Evolutionary conservation across 1,284 basidiomycete species (phyloP).

Genomic region (Leccinum huronense): DNA sequence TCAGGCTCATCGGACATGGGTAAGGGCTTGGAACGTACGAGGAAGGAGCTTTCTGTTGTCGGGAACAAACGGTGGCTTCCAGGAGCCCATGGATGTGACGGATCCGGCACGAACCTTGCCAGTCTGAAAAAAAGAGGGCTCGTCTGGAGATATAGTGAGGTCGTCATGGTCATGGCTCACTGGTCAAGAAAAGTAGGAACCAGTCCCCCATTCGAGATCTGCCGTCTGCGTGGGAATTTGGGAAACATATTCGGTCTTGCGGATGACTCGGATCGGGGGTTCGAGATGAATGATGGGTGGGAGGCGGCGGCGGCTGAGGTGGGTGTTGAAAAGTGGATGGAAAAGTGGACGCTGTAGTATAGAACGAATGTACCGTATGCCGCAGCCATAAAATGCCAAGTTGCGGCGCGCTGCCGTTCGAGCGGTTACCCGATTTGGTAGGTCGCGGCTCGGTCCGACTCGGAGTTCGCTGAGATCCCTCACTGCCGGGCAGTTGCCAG

Average conservation of each 20-base stretch:
- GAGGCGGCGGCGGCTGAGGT: background rate
- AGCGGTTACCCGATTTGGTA: too few species aligned
- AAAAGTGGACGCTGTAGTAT: too few species aligned
- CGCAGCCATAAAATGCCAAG: too few species aligned
- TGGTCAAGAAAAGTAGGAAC: conserved; percentile 19
- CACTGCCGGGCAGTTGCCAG: too few species aligned
- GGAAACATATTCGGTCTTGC: conserved; percentile 20
- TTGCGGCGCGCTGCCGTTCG: too few species aligned
- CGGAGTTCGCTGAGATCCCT: too few species aligned
- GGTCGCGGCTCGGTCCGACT: too few species aligned
- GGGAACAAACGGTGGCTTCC: conserved; percentile 28
- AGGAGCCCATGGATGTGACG: conserved; percentile 30
- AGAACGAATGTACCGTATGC: too few species aligned
- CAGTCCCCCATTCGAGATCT: conserved; percentile 28
- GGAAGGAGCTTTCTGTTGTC: conserved; percentile 24
- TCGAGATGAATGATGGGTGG: conserved; percentile 6
- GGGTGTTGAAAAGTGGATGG: background rate
- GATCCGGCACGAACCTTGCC: conserved; percentile 33
- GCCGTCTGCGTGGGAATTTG: conserved; percentile 19
- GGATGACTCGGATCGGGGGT: conserved; percentile 9
- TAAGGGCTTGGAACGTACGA: conserved; percentile 25
- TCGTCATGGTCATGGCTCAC: conserved; percentile 24
- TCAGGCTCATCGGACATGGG: conserved; percentile 31
- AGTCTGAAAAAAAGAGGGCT: conserved; percentile 19
- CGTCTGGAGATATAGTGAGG: conserved; percentile 19